Evolutionary conservation across 1,284 basidiomycete species (phyloP).

Genomic region (Moesziomyces aphidis): DNA sequence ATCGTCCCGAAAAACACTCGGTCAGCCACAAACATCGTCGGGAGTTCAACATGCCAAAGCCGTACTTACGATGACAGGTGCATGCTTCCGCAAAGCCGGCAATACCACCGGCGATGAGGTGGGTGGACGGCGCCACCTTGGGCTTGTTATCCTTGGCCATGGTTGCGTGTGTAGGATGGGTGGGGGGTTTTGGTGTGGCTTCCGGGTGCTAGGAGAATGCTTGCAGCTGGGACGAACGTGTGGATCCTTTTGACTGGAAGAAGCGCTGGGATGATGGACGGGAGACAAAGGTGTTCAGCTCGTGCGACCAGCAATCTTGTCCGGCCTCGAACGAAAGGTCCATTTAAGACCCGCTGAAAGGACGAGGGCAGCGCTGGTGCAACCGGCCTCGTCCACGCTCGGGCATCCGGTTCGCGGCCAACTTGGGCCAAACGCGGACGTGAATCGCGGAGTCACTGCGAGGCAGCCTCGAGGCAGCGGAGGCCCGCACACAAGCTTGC

Average conservation of each 20-base stretch:
- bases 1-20: background rate
- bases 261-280: background rate
- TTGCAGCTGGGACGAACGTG: conserved; percentile 1
- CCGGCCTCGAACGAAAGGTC: too few relatives aligned
- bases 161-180: background rate
- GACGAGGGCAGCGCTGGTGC: too few relatives aligned
- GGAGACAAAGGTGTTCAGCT: background rate
- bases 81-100: conserved; percentile 67
- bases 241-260: too few relatives aligned
- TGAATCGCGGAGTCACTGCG: too few relatives aligned
- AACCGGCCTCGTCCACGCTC: too few relatives aligned
- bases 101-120: conserved; percentile 67
- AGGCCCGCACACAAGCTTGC: background rate
- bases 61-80: conserved; percentile 66
- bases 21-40: background rate
- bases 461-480: too few relatives aligned
- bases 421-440: background rate
- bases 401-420: background rate
- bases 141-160: conserved; percentile 53
- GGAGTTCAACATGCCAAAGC: too few relatives aligned
- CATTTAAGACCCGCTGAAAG: too few relatives aligned
- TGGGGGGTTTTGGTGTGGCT: background rate
- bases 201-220: background rate
- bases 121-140: conserved; percentile 66
- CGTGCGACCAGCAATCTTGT: conserved; percentile 1